These are phyloP conservation scores for Pistacia vera DNA, from an alignment of 345 rosid species.

Conservation along the genomic window DNA sequence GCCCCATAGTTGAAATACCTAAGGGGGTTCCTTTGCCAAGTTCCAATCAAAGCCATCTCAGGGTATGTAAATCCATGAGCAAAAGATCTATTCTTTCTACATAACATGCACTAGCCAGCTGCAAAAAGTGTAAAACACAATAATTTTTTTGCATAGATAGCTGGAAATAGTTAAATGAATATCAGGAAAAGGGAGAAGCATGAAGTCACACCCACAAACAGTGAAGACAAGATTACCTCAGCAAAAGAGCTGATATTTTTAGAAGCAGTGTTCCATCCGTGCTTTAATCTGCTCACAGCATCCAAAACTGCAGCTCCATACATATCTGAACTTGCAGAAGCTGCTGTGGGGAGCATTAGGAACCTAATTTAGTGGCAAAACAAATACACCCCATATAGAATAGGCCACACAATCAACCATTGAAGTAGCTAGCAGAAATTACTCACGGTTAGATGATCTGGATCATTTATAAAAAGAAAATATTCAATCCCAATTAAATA, in stretches of 20 bases:
- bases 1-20: conserved; percentile 88
- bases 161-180: conserved; percentile 16
- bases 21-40: conserved; percentile 81
- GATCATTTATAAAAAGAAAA: neutral
- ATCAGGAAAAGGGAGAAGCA: neutral
- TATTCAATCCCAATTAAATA: neutral
- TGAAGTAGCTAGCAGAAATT: neutral
- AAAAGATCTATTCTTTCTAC: conserved; percentile 74
- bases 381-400: conserved; percentile 13
- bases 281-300: conserved; percentile 94
- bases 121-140: conserved; percentile 18
- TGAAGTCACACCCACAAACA: neutral
- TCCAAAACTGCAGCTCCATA: conserved; percentile 97
- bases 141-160: neutral
- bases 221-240: conserved; percentile 50
- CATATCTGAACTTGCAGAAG: conserved; percentile 99
- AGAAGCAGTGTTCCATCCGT: conserved; percentile 92
- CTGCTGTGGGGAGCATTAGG: conserved; percentile 98
- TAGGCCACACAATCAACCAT: neutral
- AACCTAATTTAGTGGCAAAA: conserved; percentile 56
- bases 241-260: conserved; percentile 72
- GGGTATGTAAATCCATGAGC: conserved; percentile 98
- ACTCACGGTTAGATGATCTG: neutral
- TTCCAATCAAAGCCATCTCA: conserved; percentile 82
- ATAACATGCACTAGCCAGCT: conserved; percentile 76